Evolutionary conservation across 805 yeast species (phyloP).

Genomic region (Yamadazyma philogaea): DNA sequence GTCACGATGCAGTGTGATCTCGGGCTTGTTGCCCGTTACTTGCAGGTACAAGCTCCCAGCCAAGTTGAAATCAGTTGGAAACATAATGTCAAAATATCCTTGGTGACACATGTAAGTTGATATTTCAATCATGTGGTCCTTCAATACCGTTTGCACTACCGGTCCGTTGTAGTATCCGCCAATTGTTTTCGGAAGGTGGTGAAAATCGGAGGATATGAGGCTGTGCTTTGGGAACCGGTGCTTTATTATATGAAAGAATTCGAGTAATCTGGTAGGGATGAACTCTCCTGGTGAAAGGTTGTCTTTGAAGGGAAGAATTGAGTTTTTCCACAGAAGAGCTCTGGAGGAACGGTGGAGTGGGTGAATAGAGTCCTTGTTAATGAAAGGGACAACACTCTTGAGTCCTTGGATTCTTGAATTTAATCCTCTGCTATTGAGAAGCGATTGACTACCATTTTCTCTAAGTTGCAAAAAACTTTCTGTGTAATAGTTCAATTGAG

Average conservation of each 20-base stretch:
- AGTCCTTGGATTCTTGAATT: slow-evolving; percentile 24
- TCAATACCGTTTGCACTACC: slow-evolving; percentile 73
- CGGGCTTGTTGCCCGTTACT: slow-evolving; percentile 58
- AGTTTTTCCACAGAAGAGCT: slow-evolving; percentile 43
- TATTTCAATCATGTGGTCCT: slow-evolving; percentile 64
- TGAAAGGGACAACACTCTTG: slow-evolving; percentile 28
- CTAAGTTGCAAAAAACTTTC: slow-evolving; percentile 54
- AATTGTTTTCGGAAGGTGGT: slow-evolving; percentile 43
- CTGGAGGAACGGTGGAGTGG: slow-evolving; percentile 55
- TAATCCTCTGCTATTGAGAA: slow-evolving; percentile 5
- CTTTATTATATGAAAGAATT: slow-evolving; percentile 61
- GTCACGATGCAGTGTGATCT: slow-evolving; percentile 56
- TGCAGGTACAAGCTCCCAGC: slow-evolving; percentile 60
- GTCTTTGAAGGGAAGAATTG: slow-evolving; percentile 63
- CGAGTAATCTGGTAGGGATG: slow-evolving; percentile 72
- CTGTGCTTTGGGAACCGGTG: slow-evolving; percentile 73
- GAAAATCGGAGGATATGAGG: slow-evolving; percentile 70
- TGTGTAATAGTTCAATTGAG: slow-evolving; percentile 57
- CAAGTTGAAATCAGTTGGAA: slow-evolving; percentile 72
- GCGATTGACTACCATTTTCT: slow-evolving; percentile 34
- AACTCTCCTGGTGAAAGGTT: slow-evolving; percentile 70
- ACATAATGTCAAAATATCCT: slow-evolving; percentile 84
- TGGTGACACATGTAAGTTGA: slow-evolving; percentile 79
- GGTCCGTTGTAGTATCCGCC: slow-evolving; percentile 65
- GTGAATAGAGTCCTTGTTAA: slow-evolving; percentile 40